phyloP scores from a whole-genome alignment of 1,284 basidiomycete species.

The Malassezia arunalokei region DNA sequence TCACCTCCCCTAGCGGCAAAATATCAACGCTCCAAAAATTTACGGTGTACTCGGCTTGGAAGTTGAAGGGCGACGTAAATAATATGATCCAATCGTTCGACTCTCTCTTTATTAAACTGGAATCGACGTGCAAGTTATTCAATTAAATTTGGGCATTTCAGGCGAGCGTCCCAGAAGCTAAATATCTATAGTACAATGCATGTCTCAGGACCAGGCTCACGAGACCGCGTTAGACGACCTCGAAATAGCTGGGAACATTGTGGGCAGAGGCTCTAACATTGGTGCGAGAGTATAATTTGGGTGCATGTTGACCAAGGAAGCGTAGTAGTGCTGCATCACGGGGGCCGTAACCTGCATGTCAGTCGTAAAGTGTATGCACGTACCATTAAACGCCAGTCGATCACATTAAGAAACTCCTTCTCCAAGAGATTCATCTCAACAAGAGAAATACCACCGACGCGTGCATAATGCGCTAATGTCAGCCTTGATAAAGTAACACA shows the following conservation, averaged over 20 bases:
- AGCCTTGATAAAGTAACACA: slow-evolving; percentile 1
- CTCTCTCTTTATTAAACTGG: too few relatives aligned
- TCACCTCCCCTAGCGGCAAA: too few relatives aligned
- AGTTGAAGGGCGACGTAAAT: too few relatives aligned
- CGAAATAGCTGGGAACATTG: slow-evolving; percentile 2
- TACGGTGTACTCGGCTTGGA: too few relatives aligned
- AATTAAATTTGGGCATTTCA: too few relatives aligned
- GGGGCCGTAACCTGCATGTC: slow-evolving; percentile 20
- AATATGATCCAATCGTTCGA: too few relatives aligned
- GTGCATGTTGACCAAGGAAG: slow-evolving; percentile 35
- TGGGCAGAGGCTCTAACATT: slow-evolving; percentile 3
- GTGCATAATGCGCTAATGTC: slow-evolving; percentile 36
- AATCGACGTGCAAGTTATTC: too few relatives aligned
- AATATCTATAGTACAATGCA: too few relatives aligned
- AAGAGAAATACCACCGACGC: slow-evolving; percentile 42
- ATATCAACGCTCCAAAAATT: too few relatives aligned
- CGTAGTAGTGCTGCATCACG: slow-evolving; percentile 43
- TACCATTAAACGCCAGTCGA: slow-evolving; percentile 40
- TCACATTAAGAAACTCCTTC: slow-evolving; percentile 41
- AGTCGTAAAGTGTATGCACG: slow-evolving; percentile 2
- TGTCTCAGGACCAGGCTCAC: too few relatives aligned
- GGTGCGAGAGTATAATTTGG: slow-evolving; percentile 16
- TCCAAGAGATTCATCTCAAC: slow-evolving; percentile 45
- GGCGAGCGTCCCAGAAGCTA: too few relatives aligned
- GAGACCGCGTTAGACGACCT: too few relatives aligned